phyloP scores from a whole-genome alignment of 805 yeast genomes.

The Metschnikowia lachancei region DNA sequence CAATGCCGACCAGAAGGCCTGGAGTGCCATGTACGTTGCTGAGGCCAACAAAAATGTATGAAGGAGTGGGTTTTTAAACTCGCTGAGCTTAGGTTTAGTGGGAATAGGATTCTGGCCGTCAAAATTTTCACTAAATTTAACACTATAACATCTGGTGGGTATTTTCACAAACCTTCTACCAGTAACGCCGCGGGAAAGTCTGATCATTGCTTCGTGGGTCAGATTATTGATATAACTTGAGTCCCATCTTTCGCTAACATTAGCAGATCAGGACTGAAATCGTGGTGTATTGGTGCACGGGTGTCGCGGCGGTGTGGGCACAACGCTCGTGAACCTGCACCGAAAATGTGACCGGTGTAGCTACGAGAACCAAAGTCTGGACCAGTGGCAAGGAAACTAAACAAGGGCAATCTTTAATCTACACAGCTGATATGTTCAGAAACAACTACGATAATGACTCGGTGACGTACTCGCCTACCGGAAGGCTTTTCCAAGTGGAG shows the following conservation, averaged over 20 bases:
- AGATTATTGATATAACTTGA: not conserved
- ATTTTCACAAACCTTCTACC: not conserved
- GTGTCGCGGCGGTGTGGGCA: conserved; percentile 2
- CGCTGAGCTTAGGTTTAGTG: conserved; percentile 32
- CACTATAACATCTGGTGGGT: conserved; percentile 8
- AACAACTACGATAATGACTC: conserved; percentile 98
- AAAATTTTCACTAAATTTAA: conserved; percentile 19
- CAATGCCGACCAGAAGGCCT: conserved; percentile 31
- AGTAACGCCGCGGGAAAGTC: not conserved
- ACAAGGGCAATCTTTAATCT: not conserved
- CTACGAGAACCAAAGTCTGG: not conserved
- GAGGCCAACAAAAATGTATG: conserved; percentile 41
- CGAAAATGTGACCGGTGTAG: conserved; percentile 1
- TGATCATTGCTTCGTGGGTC: not conserved
- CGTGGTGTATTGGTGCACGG: conserved; percentile 8
- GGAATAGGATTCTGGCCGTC: conserved; percentile 15
- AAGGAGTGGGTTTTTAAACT: conserved; percentile 38
- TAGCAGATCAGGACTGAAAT: not conserved
- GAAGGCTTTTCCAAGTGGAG: conserved; percentile 84
- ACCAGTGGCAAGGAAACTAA: conserved; percentile 4
- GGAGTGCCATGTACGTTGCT: conserved; percentile 35
- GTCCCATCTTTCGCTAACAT: not conserved
- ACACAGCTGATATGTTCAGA: conserved; percentile 61
- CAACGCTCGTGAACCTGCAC: conserved; percentile 1
- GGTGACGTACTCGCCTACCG: conserved; percentile 95